A percentile compares a stretch with the other conserved stretches of the same genome.
phyloP scores from a whole-genome alignment of 225 moss, liverwort and hornwort genomes.

The Polytrichum commune region DNA sequence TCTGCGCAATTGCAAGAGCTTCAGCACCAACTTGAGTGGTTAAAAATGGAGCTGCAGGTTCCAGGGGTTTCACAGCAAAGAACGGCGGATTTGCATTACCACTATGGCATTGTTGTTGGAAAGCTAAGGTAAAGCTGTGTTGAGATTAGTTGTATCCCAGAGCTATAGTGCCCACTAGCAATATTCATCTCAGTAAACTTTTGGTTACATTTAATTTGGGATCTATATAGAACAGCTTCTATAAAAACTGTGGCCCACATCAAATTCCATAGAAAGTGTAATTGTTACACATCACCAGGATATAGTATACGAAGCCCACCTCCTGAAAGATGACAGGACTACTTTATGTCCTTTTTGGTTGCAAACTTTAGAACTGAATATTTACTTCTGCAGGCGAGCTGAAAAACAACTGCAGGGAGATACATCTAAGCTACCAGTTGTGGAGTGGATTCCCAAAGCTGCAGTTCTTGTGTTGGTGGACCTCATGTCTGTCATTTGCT shows the following conservation, averaged over 20 bases:
- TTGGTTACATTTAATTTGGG: too few species aligned
- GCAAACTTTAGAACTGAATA: background rate
- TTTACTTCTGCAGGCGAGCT: slow-evolving; percentile 27
- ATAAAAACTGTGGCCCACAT: too few species aligned
- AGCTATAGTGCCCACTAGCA: too few species aligned
- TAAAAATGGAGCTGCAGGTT: slow-evolving; percentile 44
- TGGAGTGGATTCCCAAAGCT: slow-evolving; percentile 91
- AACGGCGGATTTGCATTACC: slow-evolving; percentile 57
- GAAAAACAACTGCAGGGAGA: slow-evolving; percentile 27
- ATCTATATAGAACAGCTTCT: too few species aligned
- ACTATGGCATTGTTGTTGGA: slow-evolving; percentile 51
- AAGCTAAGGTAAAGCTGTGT: slow-evolving; percentile 10
- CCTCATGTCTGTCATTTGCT: slow-evolving; percentile 77
- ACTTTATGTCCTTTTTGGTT: too few species aligned
- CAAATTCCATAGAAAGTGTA: too few species aligned
- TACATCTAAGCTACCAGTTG: slow-evolving; percentile 52
- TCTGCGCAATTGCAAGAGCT: slow-evolving; percentile 49
- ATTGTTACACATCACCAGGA: too few species aligned
- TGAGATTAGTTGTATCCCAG: too few species aligned
- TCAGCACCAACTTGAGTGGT: slow-evolving; percentile 58
- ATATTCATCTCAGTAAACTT: too few species aligned
- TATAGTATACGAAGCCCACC: too few species aligned
- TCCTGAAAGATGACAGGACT: background rate
- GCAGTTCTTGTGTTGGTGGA: slow-evolving; percentile 83
- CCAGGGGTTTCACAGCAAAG: slow-evolving; percentile 36